Base-by-base conservation (phyloP, 2,329 filamentous ascomycete genomes). In the Simplicillium aogashimaense region DNA sequence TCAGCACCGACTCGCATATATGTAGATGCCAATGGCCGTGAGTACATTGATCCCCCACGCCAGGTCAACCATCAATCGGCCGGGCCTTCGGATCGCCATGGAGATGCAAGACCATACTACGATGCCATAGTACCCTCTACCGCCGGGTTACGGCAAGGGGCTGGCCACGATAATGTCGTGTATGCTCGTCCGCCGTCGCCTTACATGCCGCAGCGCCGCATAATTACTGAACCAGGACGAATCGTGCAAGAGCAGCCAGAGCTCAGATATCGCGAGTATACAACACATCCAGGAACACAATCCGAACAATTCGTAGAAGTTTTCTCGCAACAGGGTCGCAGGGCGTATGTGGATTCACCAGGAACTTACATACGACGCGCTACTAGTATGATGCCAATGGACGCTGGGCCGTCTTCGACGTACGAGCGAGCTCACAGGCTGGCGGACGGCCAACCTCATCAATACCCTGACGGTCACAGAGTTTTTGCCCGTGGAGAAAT, bases 11-110 rank as follows among this genome's bases (percentile, higher is more conserved):
- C 80, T 41, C 78, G 81, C 45, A 82, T 95, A 46, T 71, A 94
- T 29, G 70, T 94, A 40, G 89, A 95, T 60, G 78, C 85, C 45
- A 86, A 81, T 59, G 88, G 88, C 32, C 85, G 86, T 56, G 79
- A 86, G 55, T 95, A 89, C 62, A 58, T 72, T 44, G 76, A 81
- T 50, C 74, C 76, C 18, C 51, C 62, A 9, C 67, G 66, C 36
- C 49, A 58, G 17, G 49, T 67, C 14, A 53, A 68, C 15, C 63
- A 73, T 36, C 73, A 74, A 37, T 78, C 76, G 7, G 65, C 72
- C 13, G 73, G 70, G 4, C 69, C 74, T 32, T 64, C 70, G 13
- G 45, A 53, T 18, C 54, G 57, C 29, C 54, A 57, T 16, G 58
- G 66, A 13, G 76, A 79, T 25, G 62, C 68, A 17, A 74, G 79